Conservation (phyloP, 2,329 filamentous ascomycete genomes). For the Pseudogymnoascus sp. region DNA sequence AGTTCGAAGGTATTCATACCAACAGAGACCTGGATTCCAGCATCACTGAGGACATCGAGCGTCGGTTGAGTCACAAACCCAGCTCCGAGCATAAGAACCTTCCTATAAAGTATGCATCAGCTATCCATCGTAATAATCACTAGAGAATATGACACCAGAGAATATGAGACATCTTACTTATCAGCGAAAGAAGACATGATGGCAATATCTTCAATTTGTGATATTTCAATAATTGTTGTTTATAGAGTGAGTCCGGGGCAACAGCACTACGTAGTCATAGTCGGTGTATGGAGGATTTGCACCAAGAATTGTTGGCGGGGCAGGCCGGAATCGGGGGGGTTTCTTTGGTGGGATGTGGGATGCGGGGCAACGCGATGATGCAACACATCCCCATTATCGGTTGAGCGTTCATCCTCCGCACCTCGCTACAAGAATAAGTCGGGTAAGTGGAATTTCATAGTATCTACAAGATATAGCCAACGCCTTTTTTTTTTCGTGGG, state of each 20-base stretch:
- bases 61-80: slow-evolving; percentile 51
- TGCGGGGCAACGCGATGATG: slow-evolving; percentile 4
- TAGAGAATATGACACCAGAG: not conserved
- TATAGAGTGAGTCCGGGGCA: not conserved
- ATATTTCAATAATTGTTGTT: slow-evolving; percentile 2
- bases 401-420: slow-evolving; percentile 10
- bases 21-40: slow-evolving; percentile 49
- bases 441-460: not conserved
- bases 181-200: slow-evolving; percentile 4
- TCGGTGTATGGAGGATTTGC: slow-evolving; percentile 2
- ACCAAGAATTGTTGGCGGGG: slow-evolving; percentile 1
- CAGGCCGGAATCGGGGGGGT: not conserved
- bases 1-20: slow-evolving; percentile 30
- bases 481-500: not conserved
- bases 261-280: slow-evolving; percentile 3
- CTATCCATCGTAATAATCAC: not conserved
- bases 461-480: not conserved
- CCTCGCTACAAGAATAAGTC: slow-evolving; percentile 1
- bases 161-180: not conserved
- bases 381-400: slow-evolving; percentile 19
- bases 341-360: slow-evolving; percentile 5
- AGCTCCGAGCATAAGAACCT: slow-evolving; percentile 42
- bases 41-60: slow-evolving; percentile 49
- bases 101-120: slow-evolving; percentile 15
- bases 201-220: not conserved